phyloP scores from a whole-genome alignment of 2,329 filamentous ascomycete species.

The Bipolaris bicolor region DNA sequence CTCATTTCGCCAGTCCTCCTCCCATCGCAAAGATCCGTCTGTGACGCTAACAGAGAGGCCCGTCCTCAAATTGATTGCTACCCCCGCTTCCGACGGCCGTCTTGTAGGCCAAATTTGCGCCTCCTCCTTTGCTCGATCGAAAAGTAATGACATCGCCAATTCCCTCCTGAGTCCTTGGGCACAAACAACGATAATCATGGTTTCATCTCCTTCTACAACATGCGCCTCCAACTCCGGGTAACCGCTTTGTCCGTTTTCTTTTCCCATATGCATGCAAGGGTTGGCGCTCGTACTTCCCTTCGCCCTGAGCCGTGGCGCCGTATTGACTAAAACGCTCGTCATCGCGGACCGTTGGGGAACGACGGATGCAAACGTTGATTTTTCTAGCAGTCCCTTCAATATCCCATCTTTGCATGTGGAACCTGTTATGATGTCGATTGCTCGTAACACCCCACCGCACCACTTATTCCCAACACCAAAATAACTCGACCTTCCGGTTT shows the following conservation, averaged over 20 bases:
- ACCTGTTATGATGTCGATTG: not conserved
- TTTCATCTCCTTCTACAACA: constrained; percentile 1
- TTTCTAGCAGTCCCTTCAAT: not conserved
- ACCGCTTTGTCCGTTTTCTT: too few relatives aligned
- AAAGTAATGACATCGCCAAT: constrained; percentile 6
- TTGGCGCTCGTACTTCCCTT: too few relatives aligned
- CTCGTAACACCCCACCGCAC: not conserved
- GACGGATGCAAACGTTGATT: not conserved
- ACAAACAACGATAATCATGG: not conserved
- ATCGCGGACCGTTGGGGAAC: not conserved
- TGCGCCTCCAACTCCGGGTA: too few relatives aligned
- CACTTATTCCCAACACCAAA: not conserved
- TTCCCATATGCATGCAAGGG: too few relatives aligned
- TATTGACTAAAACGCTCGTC: not conserved
- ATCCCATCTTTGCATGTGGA: not conserved
- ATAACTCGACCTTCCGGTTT: not conserved
- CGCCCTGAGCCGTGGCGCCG: too few relatives aligned
- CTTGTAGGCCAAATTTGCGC: constrained; percentile 2
- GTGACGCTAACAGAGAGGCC: constrained; percentile 23
- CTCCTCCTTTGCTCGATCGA: not conserved
- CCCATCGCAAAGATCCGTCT: constrained; percentile 12
- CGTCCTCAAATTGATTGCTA: constrained; percentile 5
- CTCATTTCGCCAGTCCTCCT: constrained; percentile 20
- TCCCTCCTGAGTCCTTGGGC: not conserved
- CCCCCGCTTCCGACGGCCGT: constrained; percentile 13